Evolutionary conservation across 805 yeast genomes (phyloP).

Genomic region (Schizosaccharomyces cryophilus): DNA sequence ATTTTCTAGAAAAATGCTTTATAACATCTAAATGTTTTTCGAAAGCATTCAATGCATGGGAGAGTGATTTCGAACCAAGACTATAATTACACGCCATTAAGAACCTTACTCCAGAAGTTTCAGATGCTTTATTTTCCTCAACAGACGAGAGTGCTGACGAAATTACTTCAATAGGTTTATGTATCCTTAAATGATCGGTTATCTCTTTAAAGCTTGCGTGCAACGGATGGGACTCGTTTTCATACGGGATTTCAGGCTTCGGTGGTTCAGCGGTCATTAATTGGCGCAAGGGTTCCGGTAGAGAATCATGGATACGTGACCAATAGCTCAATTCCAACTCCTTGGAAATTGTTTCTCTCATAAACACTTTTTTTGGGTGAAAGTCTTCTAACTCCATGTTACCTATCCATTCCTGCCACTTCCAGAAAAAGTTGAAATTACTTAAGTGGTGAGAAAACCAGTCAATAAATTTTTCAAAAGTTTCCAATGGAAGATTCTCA

Average conservation of each 20-base stretch:
- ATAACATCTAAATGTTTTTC: constrained; percentile 19
- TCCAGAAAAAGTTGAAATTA: constrained; percentile 89
- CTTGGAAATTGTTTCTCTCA: constrained; percentile 55
- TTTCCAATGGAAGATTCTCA: constrained; percentile 48
- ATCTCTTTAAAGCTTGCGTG: not conserved
- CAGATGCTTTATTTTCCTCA: not conserved
- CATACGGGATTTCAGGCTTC: constrained; percentile 18
- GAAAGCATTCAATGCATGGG: constrained; percentile 41
- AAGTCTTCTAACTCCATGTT: constrained; percentile 21
- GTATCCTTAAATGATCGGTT: not conserved
- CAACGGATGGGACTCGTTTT: constrained; percentile 5
- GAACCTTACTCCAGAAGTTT: constrained; percentile 1
- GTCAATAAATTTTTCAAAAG: constrained; percentile 45
- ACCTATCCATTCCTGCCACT: constrained; percentile 80
- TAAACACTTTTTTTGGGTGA: constrained; percentile 53
- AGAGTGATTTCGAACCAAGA: constrained; percentile 70
- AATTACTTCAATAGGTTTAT: not conserved
- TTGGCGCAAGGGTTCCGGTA: constrained; percentile 30
- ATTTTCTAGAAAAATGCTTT: constrained; percentile 8
- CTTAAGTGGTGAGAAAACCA: constrained; percentile 89
- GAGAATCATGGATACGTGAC: constrained; percentile 42
- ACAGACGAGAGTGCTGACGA: not conserved
- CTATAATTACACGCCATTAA: constrained; percentile 45
- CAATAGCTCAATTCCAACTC: constrained; percentile 66
- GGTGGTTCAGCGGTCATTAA: constrained; percentile 7